Evolutionary conservation across 768 basidiomycete genomes (phyloP).

Genomic region (Pleurotus platypus): DNA sequence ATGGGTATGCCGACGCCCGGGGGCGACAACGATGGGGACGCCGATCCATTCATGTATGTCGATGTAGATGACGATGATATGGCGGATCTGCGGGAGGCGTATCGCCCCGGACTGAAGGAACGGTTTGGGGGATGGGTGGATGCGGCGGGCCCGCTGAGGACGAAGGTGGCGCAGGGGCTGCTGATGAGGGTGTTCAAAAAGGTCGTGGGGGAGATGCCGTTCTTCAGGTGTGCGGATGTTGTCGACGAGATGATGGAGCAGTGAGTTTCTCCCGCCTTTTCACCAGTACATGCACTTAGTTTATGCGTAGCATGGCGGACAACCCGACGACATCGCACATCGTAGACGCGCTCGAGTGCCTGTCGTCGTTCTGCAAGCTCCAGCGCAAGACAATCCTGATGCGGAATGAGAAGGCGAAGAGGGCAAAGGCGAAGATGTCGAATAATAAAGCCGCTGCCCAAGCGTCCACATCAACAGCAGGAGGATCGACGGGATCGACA

Average conservation of each 20-base stretch:
- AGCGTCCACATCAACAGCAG: neutral
- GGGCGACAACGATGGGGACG: slow-evolving; percentile 24
- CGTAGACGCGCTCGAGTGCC: slow-evolving; percentile 44
- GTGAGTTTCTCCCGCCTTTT: slow-evolving; percentile 27
- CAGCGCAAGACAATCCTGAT: slow-evolving; percentile 39
- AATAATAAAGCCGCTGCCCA: neutral
- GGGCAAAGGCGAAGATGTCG: neutral
- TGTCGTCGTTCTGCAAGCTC: slow-evolving; percentile 45
- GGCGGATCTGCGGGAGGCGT: slow-evolving; percentile 48
- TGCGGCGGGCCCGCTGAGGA: slow-evolving; percentile 25
- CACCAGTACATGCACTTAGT: neutral
- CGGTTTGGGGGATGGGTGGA: slow-evolving; percentile 58
- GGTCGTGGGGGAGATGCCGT: slow-evolving; percentile 54
- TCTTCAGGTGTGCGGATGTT: slow-evolving; percentile 44
- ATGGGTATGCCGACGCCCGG: slow-evolving; percentile 45
- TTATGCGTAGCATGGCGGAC: slow-evolving; percentile 41
- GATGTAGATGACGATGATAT: slow-evolving; percentile 47
- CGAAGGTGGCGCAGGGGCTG: slow-evolving; percentile 31
- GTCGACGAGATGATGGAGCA: slow-evolving; percentile 52
- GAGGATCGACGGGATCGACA: no score
- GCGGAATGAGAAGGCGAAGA: neutral
- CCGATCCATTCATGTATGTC: slow-evolving; percentile 39
- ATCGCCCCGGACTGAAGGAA: slow-evolving; percentile 38
- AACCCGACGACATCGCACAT: slow-evolving; percentile 52
- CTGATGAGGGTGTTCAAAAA: slow-evolving; percentile 41